Evolutionary conservation across 495 filamentous ascomycete genomes (phyloP), one percentile per base, ranked within the genome.

Genomic region (Mytilinidion resinicola): DNA sequence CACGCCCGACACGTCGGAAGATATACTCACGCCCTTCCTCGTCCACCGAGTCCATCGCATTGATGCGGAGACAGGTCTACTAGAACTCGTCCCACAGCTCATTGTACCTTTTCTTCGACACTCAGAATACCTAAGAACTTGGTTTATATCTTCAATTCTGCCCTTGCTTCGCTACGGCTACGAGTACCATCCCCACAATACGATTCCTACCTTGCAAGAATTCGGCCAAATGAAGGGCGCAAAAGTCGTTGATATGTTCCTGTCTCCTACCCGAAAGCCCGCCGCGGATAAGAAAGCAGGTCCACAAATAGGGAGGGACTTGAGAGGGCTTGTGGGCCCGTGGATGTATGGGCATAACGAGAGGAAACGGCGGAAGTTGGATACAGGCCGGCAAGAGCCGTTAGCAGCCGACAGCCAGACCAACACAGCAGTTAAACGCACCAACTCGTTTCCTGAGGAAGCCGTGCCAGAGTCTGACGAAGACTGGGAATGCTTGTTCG

Each of bases 131-230:
- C 71, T 96, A 49, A 81, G 85, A 57, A 83, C 77, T 44, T 90
- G 90, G 86, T 78, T 89, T 67, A 80, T 95, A 30, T 90, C 90
- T 1, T 84, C 78, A 17, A 75, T 95, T 17, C 74, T 96, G 20
- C 91, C 91, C 0, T 76, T 95, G 1, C 73, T 92, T 14, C 80
- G 91, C 52, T 76, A 90, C n/a, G 87, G 87, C 64, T 87, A 87
- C 68, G 89, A 93, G 74, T 93, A 90, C 66, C 87, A 95, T 60
- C 82, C 87, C 80, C 33, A 77, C 79, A 10, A 78, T 77, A 12
- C 72, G 76, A 8, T 73, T 82, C 36, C 60, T 2, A 82, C 84
- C 3, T 72, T 95, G 17, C 72, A 75, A 15, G 71, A 66, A 0
- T 86, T 89, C 60, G 82, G 89, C 53, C 74, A 73, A 0, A 65